Evolutionary conservation across 164 flowering plant species (phyloP).

Genomic region (Kalanchoe fedtschenkoi): DNA sequence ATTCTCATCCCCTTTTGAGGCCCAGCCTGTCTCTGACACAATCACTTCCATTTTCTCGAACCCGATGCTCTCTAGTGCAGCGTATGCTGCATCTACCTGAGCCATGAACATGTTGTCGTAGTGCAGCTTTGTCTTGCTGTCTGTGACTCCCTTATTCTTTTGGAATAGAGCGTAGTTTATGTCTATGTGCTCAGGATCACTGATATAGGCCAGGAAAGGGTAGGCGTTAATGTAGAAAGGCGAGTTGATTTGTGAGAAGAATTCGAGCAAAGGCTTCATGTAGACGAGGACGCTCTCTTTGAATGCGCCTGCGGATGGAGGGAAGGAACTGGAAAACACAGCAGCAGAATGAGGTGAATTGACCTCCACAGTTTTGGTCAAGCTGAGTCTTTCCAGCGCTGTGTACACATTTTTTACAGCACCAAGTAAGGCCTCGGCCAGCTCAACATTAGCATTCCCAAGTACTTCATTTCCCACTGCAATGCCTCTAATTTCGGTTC

Average conservation of each 20-base stretch:
- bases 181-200: slow-evolving; percentile 51
- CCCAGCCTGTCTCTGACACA: slow-evolving; percentile 89
- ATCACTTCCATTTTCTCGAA: slow-evolving; percentile 56
- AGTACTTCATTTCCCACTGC: slow-evolving; percentile 78
- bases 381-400: slow-evolving; percentile 32
- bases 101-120: slow-evolving; percentile 87
- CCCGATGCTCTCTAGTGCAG: slow-evolving; percentile 62
- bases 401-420: slow-evolving; percentile 57
- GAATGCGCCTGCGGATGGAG: slow-evolving; percentile 65
- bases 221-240: slow-evolving; percentile 82
- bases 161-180: slow-evolving; percentile 58
- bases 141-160: slow-evolving; percentile 42
- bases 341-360: slow-evolving; percentile 64
- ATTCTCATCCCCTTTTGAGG: slow-evolving; percentile 53
- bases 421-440: slow-evolving; percentile 46
- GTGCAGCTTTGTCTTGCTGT: slow-evolving; percentile 57
- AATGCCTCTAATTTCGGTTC: slow-evolving; percentile 51
- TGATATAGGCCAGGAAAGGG: slow-evolving; percentile 69
- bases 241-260: slow-evolving; percentile 43
- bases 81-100: slow-evolving; percentile 61
- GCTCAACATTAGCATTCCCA: slow-evolving; percentile 30
- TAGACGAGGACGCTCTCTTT: slow-evolving; percentile 36
- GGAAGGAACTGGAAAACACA: slow-evolving; percentile 56
- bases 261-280: slow-evolving; percentile 68
- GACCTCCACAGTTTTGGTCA: slow-evolving; percentile 31